Percentiles rank a stretch among this genome's conserved stretches.
Conservation (phyloP, 805 yeast genomes). For the Schizosaccharomyces octosporus region DNA sequence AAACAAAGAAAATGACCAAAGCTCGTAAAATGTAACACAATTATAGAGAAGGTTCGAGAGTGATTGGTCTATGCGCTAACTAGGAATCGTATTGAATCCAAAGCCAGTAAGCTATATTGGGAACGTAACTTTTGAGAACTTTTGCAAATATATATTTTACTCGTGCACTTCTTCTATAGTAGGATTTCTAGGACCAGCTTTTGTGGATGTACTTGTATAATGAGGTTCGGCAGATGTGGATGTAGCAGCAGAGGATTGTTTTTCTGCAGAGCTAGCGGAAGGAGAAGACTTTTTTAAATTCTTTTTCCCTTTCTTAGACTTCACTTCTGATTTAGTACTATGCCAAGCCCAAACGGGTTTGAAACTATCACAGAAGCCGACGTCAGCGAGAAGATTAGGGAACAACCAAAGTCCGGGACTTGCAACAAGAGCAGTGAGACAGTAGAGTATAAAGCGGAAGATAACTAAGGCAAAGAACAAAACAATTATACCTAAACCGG, state of each 20-base stretch:
- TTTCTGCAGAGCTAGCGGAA: not conserved
- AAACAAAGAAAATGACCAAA: too few species aligned
- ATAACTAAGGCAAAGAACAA: constrained; percentile 57
- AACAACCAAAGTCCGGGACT: constrained; percentile 80
- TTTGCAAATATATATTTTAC: not conserved
- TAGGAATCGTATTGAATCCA: too few species aligned
- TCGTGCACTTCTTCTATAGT: not conserved
- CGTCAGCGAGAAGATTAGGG: constrained; percentile 88
- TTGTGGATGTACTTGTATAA: too few species aligned
- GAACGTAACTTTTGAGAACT: not conserved
- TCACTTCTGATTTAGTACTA: constrained; percentile 3
- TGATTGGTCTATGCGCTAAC: too few species aligned
- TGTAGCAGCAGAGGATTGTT: not conserved
- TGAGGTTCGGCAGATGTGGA: too few species aligned
- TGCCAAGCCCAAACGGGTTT: constrained; percentile 24
- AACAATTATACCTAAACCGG: constrained; percentile 44
- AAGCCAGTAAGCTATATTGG: too few species aligned
- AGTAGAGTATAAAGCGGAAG: constrained; percentile 46
- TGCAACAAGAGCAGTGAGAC: constrained; percentile 29
- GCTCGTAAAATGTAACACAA: too few species aligned
- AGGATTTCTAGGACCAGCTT: not conserved
- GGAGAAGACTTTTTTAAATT: not conserved
- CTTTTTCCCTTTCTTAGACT: not conserved
- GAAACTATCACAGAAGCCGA: constrained; percentile 81
- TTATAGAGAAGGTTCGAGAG: too few species aligned